A percentile compares a stretch with the other conserved stretches of the same genome.
phyloP scores from a whole-genome alignment of 1,284 basidiomycete genomes.

The Apiotrichum veenhuisii region DNA sequence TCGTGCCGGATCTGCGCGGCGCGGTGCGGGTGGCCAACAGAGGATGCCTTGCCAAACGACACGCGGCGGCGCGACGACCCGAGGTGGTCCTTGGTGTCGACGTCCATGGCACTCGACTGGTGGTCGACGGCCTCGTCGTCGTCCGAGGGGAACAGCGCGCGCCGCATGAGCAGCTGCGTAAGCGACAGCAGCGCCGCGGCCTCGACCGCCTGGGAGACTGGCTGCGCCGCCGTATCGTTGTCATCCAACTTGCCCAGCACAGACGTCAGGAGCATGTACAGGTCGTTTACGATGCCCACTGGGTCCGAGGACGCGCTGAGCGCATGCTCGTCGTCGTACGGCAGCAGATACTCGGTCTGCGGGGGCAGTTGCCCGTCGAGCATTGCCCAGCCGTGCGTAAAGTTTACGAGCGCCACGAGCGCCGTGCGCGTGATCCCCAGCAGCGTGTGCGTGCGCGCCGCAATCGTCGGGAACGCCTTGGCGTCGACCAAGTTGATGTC shows the following conservation, averaged over 20 bases:
- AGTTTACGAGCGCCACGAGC: constrained; percentile 63
- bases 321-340: constrained; percentile 17
- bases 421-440: constrained; percentile 66
- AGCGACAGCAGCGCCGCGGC: constrained; percentile 42
- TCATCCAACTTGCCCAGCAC: constrained; percentile 66
- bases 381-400: constrained; percentile 66
- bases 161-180: constrained; percentile 55
- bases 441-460: constrained; percentile 64
- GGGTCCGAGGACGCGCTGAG: constrained; percentile 27
- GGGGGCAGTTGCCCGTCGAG: constrained; percentile 68
- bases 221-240: constrained; percentile 56
- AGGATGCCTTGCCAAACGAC: not conserved
- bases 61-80: not conserved
- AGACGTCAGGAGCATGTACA: constrained; percentile 59
- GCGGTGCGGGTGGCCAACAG: not conserved
- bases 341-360: constrained; percentile 11
- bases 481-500: constrained; percentile 55
- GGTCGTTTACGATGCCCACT: constrained; percentile 56
- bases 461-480: constrained; percentile 62
- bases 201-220: constrained; percentile 28
- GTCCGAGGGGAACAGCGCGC: constrained; percentile 10
- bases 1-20: constrained; percentile 53
- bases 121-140: not conserved
- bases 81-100: constrained; percentile 40
- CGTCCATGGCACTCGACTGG: constrained; percentile 16